Conservation (phyloP, 148 eudicot species). For the Rhododendron mucronatum region DNA sequence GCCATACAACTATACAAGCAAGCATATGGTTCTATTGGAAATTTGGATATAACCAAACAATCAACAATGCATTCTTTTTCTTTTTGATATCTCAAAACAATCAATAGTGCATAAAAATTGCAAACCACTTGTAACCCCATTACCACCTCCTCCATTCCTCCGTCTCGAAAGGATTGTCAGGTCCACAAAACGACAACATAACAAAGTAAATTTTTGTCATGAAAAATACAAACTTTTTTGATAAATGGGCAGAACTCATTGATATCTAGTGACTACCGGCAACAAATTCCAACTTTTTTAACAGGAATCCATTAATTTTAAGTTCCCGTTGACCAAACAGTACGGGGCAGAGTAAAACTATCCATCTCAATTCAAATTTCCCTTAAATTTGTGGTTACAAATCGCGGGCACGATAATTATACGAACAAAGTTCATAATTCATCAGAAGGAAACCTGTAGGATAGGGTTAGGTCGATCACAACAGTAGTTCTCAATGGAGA, state of each 20-base stretch:
- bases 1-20: background rate
- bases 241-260: background rate
- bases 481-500: conserved; percentile 66
- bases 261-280: background rate
- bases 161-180: no score
- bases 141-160: background rate
- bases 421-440: background rate
- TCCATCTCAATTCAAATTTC: background rate
- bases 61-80: background rate
- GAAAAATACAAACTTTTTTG: background rate
- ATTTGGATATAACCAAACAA: background rate
- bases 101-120: background rate
- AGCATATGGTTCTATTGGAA: background rate
- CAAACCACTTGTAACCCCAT: background rate
- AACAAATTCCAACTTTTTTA: no score
- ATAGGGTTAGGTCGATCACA: conserved; percentile 94
- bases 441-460: conserved; percentile 51
- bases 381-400: background rate
- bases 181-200: background rate
- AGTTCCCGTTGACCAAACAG: background rate
- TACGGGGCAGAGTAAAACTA: background rate
- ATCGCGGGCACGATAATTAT: background rate
- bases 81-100: background rate
- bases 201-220: no score
- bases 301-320: no score